Evolutionary conservation across 345 rosid species (phyloP).

Genomic region (Linum usitatissimum): DNA sequence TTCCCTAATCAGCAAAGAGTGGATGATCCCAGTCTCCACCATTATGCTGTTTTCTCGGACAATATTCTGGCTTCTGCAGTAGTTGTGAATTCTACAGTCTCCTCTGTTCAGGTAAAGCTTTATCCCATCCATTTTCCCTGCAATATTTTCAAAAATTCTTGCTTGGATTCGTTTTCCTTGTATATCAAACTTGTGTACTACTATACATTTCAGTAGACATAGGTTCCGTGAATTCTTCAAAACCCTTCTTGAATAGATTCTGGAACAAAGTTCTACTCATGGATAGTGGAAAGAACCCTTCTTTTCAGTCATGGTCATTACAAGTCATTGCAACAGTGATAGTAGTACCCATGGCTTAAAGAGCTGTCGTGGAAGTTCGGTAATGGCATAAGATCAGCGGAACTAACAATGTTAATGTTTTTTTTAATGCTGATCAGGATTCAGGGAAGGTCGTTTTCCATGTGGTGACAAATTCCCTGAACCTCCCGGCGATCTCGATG

Average conservation of each 20-base stretch:
- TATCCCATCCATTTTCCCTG: not conserved
- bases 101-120: conserved; percentile 65
- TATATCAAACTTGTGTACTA: conserved; percentile 8
- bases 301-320: no score
- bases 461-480: conserved; percentile 82
- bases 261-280: no score
- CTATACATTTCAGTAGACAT: no score
- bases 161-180: conserved; percentile 11
- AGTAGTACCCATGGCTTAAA: no score
- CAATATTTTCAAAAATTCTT: not conserved
- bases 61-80: conserved; percentile 85
- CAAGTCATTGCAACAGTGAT: no score
- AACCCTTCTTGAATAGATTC: no score
- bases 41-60: conserved; percentile 93
- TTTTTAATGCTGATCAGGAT: conserved; percentile 31
- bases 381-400: no score
- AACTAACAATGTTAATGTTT: no score
- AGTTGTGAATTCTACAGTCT: conserved; percentile 80
- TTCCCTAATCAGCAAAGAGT: conserved; percentile 65
- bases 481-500: conserved; percentile 96
- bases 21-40: conserved; percentile 59
- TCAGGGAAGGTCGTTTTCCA: conserved; percentile 85
- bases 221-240: no score
- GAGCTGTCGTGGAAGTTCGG: no score
- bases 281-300: no score